These are phyloP conservation scores for Boletellus ananiceps DNA, from an alignment of 768 basidiomycete species.

Conservation along the genomic window DNA sequence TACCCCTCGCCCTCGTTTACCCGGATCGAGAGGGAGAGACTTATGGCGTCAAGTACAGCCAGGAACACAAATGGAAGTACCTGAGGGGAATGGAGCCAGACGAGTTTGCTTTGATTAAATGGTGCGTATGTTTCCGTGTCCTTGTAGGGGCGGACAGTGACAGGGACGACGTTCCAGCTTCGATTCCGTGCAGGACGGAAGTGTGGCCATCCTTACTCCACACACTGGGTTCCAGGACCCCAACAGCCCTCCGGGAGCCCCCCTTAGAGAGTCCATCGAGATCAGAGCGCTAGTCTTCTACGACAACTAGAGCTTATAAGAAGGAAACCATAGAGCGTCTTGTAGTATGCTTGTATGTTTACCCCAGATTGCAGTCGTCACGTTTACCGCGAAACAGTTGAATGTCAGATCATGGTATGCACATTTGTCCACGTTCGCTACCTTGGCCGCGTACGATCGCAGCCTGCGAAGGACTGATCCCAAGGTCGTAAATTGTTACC, in stretches of 20 bases:
- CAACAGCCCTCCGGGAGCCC: slow-evolving; percentile 27
- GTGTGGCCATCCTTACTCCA: slow-evolving; percentile 30
- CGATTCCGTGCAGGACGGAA: slow-evolving; percentile 34
- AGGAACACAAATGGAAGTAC: slow-evolving; percentile 43
- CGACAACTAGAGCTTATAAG: slow-evolving; percentile 11
- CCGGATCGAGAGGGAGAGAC: slow-evolving; percentile 44
- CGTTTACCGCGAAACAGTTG: neutral
- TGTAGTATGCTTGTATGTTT: neutral
- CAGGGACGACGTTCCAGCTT: slow-evolving; percentile 17
- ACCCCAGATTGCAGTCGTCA: neutral
- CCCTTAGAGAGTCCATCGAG: slow-evolving; percentile 34
- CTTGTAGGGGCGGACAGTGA: neutral
- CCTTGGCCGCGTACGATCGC: too few species aligned
- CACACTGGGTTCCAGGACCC: slow-evolving; percentile 36
- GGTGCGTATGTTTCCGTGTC: slow-evolving; percentile 28
- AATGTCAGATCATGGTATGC: too few species aligned
- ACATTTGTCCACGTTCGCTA: too few species aligned
- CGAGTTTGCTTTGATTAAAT: slow-evolving; percentile 47
- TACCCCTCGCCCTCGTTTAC: slow-evolving; percentile 36
- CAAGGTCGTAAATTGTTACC: too few species aligned
- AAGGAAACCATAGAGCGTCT: neutral
- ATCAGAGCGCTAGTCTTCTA: slow-evolving; percentile 35
- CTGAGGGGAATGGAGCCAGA: slow-evolving; percentile 40
- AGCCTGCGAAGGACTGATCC: too few species aligned
- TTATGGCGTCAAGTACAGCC: slow-evolving; percentile 35